Evolutionary conservation across 805 yeast genomes (phyloP).

Genomic region (Suhomyces emberorum): DNA sequence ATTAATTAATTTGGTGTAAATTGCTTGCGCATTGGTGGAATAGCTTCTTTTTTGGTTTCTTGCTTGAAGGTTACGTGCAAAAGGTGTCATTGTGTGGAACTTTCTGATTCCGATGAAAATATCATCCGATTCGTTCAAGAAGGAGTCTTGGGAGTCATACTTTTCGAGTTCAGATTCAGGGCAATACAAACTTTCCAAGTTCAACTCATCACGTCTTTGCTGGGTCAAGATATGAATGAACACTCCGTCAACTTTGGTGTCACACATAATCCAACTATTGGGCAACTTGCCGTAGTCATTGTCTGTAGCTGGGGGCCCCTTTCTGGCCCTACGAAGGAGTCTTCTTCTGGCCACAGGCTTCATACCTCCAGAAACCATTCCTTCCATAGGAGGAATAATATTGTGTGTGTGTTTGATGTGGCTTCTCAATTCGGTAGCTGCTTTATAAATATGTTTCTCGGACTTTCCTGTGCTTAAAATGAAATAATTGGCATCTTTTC

Average conservation of each 20-base stretch:
- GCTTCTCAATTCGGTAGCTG: slow-evolving; percentile 56
- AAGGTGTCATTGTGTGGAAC: slow-evolving; percentile 35
- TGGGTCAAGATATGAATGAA: slow-evolving; percentile 71
- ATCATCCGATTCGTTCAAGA: slow-evolving; percentile 16
- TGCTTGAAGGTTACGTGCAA: not conserved
- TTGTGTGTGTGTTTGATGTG: slow-evolving; percentile 49
- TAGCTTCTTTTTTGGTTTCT: not conserved
- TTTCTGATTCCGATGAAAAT: slow-evolving; percentile 21
- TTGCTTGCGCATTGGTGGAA: not conserved
- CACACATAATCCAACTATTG: slow-evolving; percentile 83
- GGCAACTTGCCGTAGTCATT: slow-evolving; percentile 54
- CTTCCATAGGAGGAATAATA: slow-evolving; percentile 59
- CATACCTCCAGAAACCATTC: slow-evolving; percentile 59
- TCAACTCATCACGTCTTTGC: slow-evolving; percentile 62
- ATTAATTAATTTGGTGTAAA: not conserved
- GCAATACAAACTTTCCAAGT: slow-evolving; percentile 70
- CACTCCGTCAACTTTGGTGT: slow-evolving; percentile 59
- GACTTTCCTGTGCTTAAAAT: slow-evolving; percentile 75
- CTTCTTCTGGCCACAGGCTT: slow-evolving; percentile 37
- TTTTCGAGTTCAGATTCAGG: slow-evolving; percentile 35
- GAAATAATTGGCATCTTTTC: slow-evolving; percentile 30
- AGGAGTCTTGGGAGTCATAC: slow-evolving; percentile 18
- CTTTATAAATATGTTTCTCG: slow-evolving; percentile 69
- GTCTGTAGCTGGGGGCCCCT: slow-evolving; percentile 49
- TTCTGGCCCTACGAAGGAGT: slow-evolving; percentile 50